Percentiles rank a stretch among this genome's conserved stretches.
Conservation (phyloP, 495 filamentous ascomycete genomes). For the Neurospora sp. region DNA sequence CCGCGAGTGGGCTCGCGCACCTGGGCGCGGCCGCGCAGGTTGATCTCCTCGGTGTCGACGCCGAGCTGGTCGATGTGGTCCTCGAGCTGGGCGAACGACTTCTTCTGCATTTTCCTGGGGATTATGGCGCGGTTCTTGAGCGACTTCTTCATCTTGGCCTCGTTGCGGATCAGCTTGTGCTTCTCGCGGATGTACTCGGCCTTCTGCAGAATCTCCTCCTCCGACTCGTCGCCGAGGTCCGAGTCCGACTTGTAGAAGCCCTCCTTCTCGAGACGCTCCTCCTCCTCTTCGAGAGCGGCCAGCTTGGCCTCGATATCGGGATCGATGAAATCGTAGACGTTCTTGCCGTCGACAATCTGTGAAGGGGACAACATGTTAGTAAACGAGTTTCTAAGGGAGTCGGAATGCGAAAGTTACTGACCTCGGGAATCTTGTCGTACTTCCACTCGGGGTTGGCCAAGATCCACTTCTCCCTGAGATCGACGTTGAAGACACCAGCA, state of each 20-base stretch:
- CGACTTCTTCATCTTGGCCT: conserved; percentile 80
- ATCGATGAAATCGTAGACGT: conserved; percentile 93
- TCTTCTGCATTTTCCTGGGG: conserved; percentile 65
- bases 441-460: conserved; percentile 86
- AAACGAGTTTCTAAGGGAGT: fast-evolving
- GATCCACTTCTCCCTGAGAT: conserved; percentile 76
- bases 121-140: conserved; percentile 94
- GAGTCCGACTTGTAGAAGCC: conserved; percentile 62
- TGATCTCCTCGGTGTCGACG: conserved; percentile 66
- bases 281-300: conserved; percentile 83
- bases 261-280: conserved; percentile 77
- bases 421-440: conserved; percentile 86
- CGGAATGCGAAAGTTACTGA: not conserved
- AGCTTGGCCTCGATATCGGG: conserved; percentile 92
- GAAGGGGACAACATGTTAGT: conserved; percentile 8
- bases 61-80: conserved; percentile 73
- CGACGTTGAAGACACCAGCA: conserved; percentile 88
- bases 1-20: conserved; percentile 47
- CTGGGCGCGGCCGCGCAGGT: conserved; percentile 57
- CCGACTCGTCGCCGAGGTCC: conserved; percentile 69
- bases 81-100: conserved; percentile 74
- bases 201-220: conserved; percentile 79
- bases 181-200: conserved; percentile 94
- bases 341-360: conserved; percentile 71
- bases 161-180: conserved; percentile 76